Conservation (phyloP, 140 eudicot species). For the Oenanthe javanica region DNA sequence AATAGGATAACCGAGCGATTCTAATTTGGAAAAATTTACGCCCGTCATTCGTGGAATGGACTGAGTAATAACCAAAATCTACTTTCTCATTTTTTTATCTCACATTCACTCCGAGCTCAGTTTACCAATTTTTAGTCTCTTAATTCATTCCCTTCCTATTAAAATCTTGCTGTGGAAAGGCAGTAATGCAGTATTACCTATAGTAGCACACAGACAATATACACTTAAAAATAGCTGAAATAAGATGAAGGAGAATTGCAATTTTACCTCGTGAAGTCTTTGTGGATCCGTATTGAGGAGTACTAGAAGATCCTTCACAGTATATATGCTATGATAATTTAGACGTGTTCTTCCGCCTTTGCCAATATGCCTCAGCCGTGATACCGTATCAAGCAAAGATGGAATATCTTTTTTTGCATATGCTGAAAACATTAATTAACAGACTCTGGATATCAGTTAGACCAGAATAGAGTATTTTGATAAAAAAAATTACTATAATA, state of each 20-base stretch:
- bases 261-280: slow-evolving; percentile 57
- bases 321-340: slow-evolving; percentile 37
- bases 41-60: neutral
- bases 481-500: neutral
- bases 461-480: neutral
- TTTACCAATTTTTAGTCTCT: neutral
- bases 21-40: neutral
- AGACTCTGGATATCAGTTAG: neutral
- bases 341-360: slow-evolving; percentile 63
- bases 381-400: slow-evolving; percentile 66
- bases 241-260: neutral
- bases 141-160: neutral
- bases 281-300: slow-evolving; percentile 45
- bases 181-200: neutral
- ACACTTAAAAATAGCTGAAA: neutral
- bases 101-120: neutral
- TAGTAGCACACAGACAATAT: neutral
- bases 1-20: neutral
- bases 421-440: slow-evolving; percentile 32
- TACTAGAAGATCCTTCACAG: slow-evolving; percentile 64
- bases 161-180: neutral
- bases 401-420: slow-evolving; percentile 87
- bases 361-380: slow-evolving; percentile 75
- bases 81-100: neutral
- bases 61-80: too few relatives aligned